Conservation (phyloP, 257 asterid species). For the Solanum chiquidenum region DNA sequence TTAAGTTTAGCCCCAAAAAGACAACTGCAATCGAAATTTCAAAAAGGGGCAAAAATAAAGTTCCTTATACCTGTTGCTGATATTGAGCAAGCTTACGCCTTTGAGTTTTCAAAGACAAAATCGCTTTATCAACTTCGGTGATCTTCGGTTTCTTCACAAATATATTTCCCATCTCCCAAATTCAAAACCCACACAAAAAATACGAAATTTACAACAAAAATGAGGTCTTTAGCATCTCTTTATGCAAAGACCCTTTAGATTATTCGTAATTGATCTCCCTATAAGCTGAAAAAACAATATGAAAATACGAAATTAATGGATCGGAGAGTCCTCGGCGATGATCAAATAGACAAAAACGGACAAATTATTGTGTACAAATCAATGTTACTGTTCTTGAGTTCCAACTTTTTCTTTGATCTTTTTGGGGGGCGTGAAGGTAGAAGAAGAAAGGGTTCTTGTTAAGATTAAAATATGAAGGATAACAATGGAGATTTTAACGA, state of each 20-base stretch:
- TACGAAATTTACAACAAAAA: background rate
- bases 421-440: background rate
- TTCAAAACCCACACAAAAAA: background rate
- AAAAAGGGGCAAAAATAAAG: background rate
- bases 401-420: background rate
- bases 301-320: background rate
- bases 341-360: background rate
- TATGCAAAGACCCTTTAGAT: background rate
- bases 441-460: background rate
- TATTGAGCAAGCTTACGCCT: conserved; percentile 93
- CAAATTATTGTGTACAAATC: background rate
- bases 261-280: background rate
- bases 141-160: conserved; percentile 91
- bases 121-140: conserved; percentile 88
- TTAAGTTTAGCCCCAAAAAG: background rate
- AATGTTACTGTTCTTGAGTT: background rate
- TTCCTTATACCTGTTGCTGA: conserved; percentile 73
- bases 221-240: background rate
- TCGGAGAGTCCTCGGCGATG: background rate
- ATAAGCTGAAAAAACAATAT: background rate
- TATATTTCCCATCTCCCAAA: conserved; percentile 58
- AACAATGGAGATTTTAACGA: background rate
- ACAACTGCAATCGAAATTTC: background rate
- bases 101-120: conserved; percentile 92
- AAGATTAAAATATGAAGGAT: background rate